A percentile compares a stretch with the other conserved stretches of the same genome.
phyloP scores from a whole-genome alignment of 192 early-diverging fungal genomes.

The Backusella sp. region DNA sequence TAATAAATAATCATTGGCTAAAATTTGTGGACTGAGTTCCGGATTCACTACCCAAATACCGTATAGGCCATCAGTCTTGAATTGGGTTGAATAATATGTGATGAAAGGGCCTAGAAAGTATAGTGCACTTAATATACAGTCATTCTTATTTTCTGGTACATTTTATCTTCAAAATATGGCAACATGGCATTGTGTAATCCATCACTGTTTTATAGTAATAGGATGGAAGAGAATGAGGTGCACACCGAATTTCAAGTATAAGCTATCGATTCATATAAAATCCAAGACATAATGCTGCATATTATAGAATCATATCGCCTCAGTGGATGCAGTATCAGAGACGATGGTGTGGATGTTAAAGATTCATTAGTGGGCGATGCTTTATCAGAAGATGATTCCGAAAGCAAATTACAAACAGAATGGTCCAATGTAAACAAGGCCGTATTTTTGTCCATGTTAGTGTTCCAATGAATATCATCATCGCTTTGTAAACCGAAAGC shows the following conservation, averaged over 20 bases:
- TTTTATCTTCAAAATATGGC: too few relatives aligned
- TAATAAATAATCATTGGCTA: too few relatives aligned
- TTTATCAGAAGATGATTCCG: conserved; percentile 1
- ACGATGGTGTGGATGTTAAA: conserved; percentile 1
- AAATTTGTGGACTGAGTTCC: too few relatives aligned
- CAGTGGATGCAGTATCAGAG: not conserved
- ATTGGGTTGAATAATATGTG: too few relatives aligned
- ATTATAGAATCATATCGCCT: conserved; percentile 10
- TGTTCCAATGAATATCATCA: too few relatives aligned
- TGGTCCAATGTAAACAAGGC: not conserved
- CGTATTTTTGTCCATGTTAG: conserved; percentile 4
- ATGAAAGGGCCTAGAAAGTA: too few relatives aligned
- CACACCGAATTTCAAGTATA: conserved; percentile 9
- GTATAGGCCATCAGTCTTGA: too few relatives aligned
- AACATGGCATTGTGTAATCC: not conserved
- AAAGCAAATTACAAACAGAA: not conserved
- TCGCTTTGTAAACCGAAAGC: too few relatives aligned
- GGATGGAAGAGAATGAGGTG: conserved; percentile 13
- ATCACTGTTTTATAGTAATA: conserved; percentile 11
- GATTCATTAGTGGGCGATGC: not conserved
- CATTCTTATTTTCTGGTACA: too few relatives aligned
- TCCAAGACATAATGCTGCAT: conserved; percentile 16
- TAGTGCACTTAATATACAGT: too few relatives aligned
- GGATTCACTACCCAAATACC: too few relatives aligned
- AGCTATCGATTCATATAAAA: conserved; percentile 1